A percentile compares a stretch with the other conserved stretches of the same genome.
phyloP scores from a whole-genome alignment of 2,329 filamentous ascomycete species.

The Fusarium miscanthi region DNA sequence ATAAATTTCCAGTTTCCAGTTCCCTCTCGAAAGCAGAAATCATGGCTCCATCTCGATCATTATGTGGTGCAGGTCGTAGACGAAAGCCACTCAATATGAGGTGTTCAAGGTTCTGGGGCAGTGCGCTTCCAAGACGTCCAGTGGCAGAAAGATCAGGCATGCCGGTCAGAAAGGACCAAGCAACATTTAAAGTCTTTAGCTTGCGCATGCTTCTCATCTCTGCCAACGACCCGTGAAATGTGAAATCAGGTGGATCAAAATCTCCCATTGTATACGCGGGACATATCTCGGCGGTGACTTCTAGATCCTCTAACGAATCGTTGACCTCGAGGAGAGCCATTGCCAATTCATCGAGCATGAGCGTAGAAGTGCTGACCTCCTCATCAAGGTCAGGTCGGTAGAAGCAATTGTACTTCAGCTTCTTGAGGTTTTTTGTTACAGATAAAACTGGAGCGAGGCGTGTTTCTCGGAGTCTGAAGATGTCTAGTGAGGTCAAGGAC shows the following conservation, averaged over 20 bases:
- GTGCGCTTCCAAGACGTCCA: not conserved
- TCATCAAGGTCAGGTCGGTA: slow-evolving; percentile 8
- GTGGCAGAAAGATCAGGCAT: accelerated
- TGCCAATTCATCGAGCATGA: not conserved
- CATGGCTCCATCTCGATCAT: not conserved
- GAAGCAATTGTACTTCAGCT: slow-evolving; percentile 11
- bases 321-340: not conserved
- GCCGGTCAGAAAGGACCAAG: not conserved
- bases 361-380: not conserved
- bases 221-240: not conserved
- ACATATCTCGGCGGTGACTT: not conserved
- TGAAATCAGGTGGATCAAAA: not conserved
- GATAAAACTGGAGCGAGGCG: slow-evolving; percentile 6
- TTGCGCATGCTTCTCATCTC: not conserved
- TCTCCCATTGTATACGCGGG: not conserved
- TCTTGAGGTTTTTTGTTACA: not conserved
- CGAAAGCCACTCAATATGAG: not conserved
- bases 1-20: not conserved
- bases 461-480: slow-evolving; percentile 15
- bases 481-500: not conserved
- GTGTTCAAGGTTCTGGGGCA: not conserved
- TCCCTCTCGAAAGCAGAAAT: not conserved
- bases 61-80: not conserved
- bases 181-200: not conserved
- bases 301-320: not conserved